These are phyloP conservation scores for Metarhizium album DNA, from an alignment of 2,329 filamentous ascomycete genomes.

Conservation along the genomic window DNA sequence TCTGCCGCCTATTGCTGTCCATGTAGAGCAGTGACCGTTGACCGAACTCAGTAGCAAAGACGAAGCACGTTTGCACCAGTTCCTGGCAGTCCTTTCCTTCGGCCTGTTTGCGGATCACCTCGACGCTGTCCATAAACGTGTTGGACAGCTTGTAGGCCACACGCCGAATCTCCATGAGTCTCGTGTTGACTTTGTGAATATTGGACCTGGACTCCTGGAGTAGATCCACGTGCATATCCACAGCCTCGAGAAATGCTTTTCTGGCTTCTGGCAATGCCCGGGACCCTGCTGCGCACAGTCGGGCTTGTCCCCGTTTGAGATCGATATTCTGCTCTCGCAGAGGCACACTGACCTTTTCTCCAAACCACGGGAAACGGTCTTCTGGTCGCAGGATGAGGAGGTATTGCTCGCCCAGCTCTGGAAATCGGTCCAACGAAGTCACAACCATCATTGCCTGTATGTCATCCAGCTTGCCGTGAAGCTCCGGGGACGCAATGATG, in stretches of 20 bases:
- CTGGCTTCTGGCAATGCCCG: conserved; percentile 72
- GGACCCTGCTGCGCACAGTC: conserved; percentile 81
- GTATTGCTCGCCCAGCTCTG: conserved; percentile 68
- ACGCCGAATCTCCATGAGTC: conserved; percentile 87
- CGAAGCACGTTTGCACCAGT: conserved; percentile 93
- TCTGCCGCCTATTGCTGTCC: conserved; percentile 87
- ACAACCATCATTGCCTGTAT: conserved; percentile 79
- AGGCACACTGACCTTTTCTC: conserved; percentile 58
- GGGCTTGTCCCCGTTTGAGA: conserved; percentile 74
- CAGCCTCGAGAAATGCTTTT: conserved; percentile 62
- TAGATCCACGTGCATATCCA: conserved; percentile 76
- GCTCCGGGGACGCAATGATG: conserved; percentile 71
- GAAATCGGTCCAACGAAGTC: conserved; percentile 41
- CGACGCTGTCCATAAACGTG: conserved; percentile 97
- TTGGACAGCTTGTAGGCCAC: conserved; percentile 95
- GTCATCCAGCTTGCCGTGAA: conserved; percentile 66
- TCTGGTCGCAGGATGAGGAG: conserved; percentile 79
- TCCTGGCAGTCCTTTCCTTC: conserved; percentile 81
- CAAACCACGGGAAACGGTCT: conserved; percentile 68
- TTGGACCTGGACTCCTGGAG: conserved; percentile 90
- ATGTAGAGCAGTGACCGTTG: conserved; percentile 91
- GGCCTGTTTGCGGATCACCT: conserved; percentile 81
- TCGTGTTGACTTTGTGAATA: conserved; percentile 79
- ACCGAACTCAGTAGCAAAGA: conserved; percentile 97
- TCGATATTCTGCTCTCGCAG: conserved; percentile 73